Conservation (phyloP, 768 basidiomycete genomes). For the Pleurotus eryngii region DNA sequence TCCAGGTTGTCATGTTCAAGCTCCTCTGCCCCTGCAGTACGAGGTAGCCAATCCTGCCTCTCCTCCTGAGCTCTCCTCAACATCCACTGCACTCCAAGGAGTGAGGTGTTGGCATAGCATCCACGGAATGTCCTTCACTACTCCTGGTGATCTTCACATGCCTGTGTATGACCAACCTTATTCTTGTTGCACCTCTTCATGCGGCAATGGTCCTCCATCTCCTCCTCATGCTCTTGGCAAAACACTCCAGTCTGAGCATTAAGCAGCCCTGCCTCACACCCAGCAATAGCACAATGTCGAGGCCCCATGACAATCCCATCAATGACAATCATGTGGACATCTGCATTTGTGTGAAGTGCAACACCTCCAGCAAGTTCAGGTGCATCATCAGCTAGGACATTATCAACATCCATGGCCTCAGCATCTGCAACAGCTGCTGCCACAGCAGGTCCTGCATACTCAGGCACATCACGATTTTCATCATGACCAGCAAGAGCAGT, state of each 20-base stretch:
- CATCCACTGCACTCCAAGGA: not conserved
- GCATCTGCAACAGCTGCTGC: too few relatives aligned
- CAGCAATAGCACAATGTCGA: constrained; percentile 10
- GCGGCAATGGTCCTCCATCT: not conserved
- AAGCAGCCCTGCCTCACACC: not conserved
- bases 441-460: too few relatives aligned
- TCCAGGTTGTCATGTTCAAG: not conserved
- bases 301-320: constrained; percentile 15
- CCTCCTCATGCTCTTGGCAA: not conserved
- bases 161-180: not conserved
- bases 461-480: too few relatives aligned
- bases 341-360: too few relatives aligned
- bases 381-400: too few relatives aligned
- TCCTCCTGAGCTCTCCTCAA: not conserved
- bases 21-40: constrained; percentile 10
- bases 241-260: constrained; percentile 6
- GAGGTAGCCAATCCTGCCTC: constrained; percentile 2
- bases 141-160: constrained; percentile 5
- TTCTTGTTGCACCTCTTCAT: constrained; percentile 4
- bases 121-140: not conserved
- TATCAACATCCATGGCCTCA: too few relatives aligned
- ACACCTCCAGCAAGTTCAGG: too few relatives aligned
- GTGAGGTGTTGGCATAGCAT: not conserved
- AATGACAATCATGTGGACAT: constrained; percentile 10
- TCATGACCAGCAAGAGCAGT: too few relatives aligned